Base-by-base conservation (phyloP, 352 stramenopile genomes). In the Phytophthora vignae region DNA sequence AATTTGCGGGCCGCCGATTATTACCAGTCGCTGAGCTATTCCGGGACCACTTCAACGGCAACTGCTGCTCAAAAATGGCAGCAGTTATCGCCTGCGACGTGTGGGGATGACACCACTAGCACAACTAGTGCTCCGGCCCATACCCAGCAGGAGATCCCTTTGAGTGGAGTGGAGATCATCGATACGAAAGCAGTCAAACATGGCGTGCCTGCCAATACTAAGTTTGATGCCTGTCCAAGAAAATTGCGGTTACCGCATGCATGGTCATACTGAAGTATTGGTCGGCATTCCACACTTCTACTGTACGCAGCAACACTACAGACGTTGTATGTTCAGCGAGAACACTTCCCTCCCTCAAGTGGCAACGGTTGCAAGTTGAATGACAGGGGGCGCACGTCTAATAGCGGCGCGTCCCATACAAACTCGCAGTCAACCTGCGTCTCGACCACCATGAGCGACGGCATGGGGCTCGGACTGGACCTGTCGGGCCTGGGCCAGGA, bases 391-490 rank as follows among this genome's bases (percentile, higher is more conserved):
- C 29, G 46, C 59, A 17, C 15, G 48, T 21, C 48, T n/a, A 57
- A 69, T 48, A 46, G 38, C 55, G 57, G 67, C 2, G 14, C 9
- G 22, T n/a, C 38, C 36, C 42, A 70, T 64, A 70, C 12, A 57
- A 53, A 55, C 25, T 36, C 21, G 19, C 19, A 55, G 38, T n/a
- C 38, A 46, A 46, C 17, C n/a, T n/a, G 21, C 15, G 9, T 31
- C 15, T 12, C 44, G 5, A 9, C 17, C 40, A 64, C 2, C 55
- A 92, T 92, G 83, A 90, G 77, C 69, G 83, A 91, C 72, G 74
- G 73, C 74, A 85, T 85, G 50, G 86, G 74, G 58, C 81, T 90
- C 6, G 81, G 77, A 67, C 78, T 90, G 57, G 83, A 90, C 74
- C 75, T 92, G 50, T 81, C 83, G 54, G 82, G 76, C 12, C 73